Base-by-base conservation (phyloP, 1,139 yeast species). In the Blastobotrys illinoisensis region DNA sequence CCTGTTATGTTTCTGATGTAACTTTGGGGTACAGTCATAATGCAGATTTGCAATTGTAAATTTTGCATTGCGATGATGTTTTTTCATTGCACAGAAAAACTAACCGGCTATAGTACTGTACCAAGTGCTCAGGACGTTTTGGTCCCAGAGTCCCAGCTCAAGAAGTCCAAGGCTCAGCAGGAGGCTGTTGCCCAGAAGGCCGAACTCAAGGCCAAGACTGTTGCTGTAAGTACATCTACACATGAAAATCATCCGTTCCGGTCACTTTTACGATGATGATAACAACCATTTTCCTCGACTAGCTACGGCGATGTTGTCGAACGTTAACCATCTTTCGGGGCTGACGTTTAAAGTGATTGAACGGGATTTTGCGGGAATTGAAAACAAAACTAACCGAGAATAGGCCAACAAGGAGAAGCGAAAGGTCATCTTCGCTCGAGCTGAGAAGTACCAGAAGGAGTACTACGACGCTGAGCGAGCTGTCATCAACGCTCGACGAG, bases 321-420 rank as follows among this genome's bases (percentile, higher is more conserved):
- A 50, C 80, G 86, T 86, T 85, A 89, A 90, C 98, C 97, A 90
- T 90, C 98, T 90, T 90, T 90, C 98, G 96, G 95, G 97, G 79
- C 98, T 90, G 97, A 90, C 72, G 71, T 57, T 48, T 49, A 47
- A 19, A 26, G 20, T 45, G 32, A 21, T 45, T 49, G 52, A 18
- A 23, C 4, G 23, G 14, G 13, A 23, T 48, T 52, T 26, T 32
- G 7, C 24, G 32, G 4, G 21, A 46, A 44, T 7, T 14, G 23
- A 16, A 19, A 21, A 6, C 20, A 14, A 13, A 7, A 16, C 51
- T 54, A 52, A 45, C 59, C 51, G 53, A 56, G 44, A 40, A 20
- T 46, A 62, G 68, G 67, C 64, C 50, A 58, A 60, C 56, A 63
- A 69, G 64, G 70, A 65, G 79, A 91, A 91, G 87, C 88, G 97